Base-by-base conservation (phyloP, 345 rosid genomes). In the Heritiera littoralis region DNA sequence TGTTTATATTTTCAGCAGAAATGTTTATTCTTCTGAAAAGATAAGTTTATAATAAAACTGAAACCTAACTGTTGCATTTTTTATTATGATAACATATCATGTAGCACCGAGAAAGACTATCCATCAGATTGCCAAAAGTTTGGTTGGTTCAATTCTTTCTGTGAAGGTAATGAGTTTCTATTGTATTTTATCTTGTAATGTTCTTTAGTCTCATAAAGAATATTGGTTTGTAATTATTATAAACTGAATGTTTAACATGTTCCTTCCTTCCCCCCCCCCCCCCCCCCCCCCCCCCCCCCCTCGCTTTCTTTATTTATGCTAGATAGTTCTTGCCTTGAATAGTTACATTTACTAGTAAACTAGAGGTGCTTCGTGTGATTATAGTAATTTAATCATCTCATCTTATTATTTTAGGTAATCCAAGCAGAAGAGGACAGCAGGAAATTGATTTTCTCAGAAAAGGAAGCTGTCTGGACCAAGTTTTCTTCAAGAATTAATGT, bases 371-470 rank as follows among this genome's bases (percentile, higher is more conserved):
- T 20, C 4, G 59, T 41, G 58, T 46, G 20, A 77, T 52, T 51
- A 43, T 40, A 67, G 30, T 74, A 54, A 77, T 32, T 61, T 14
- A 20, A 30, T 61, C 74, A 40, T 78, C 55, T 75, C 75, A 77
- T 38, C 61, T 61, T 32, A 46, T 46, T 74, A 72, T 77, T 69
- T 28, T 82, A 94, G 98, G 86, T 93, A 80, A 90, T 90, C 81
- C 88, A 86, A 86, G 98, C 91, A 72, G 93, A 91, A 67, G 98
- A 93, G 82, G 94, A 89, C 81, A 89, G 75, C 77, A 86, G 85
- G 83, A 87, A 79, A 80, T 81, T 95, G 87, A 90, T 95, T 79
- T 88, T 93, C 85, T 95, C 98, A 32, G 98, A 92, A 86, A 95
- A 87, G 88, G 90, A 90, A 86, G 97, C 97, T 51, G 58, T 79